Evolutionary conservation across 2,329 filamentous ascomycete species (phyloP).

Genomic region (Neoascochyta sp.): DNA sequence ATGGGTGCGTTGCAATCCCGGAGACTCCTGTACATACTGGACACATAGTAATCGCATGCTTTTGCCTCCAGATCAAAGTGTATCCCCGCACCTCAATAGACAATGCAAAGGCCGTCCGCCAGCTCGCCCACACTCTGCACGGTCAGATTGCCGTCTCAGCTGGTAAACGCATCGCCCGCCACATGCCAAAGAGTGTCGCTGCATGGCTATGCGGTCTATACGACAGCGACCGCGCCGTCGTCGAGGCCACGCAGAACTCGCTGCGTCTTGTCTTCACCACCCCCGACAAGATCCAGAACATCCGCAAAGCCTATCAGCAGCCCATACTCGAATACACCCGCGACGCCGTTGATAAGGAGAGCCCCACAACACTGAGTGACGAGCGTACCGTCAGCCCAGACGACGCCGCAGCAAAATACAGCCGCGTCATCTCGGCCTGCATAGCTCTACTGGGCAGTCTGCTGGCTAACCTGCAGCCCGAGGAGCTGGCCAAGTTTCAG

Average conservation of each 20-base stretch:
- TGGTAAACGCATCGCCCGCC: constrained; percentile 78
- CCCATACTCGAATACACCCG: constrained; percentile 79
- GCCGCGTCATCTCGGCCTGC: constrained; percentile 66
- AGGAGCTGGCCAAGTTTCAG: constrained; percentile 59
- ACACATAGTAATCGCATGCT: constrained; percentile 38
- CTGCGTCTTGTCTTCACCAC: constrained; percentile 72
- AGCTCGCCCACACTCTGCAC: constrained; percentile 76
- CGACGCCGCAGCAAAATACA: constrained; percentile 82
- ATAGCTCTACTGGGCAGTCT: constrained; percentile 55
- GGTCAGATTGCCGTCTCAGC: constrained; percentile 55
- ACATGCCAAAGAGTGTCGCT: constrained; percentile 72
- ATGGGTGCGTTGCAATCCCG: constrained; percentile 61
- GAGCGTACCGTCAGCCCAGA: constrained; percentile 79
- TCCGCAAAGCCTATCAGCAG: constrained; percentile 78
- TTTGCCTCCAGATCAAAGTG: constrained; percentile 66
- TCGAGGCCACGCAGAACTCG: constrained; percentile 73
- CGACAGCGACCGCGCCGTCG: constrained; percentile 75
- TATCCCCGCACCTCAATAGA: constrained; percentile 91
- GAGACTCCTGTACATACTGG: constrained; percentile 28
- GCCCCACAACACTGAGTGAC: constrained; percentile 77
- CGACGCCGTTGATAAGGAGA: constrained; percentile 74
- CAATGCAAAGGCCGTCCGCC: constrained; percentile 79
- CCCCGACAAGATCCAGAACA: constrained; percentile 69
- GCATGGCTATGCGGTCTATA: constrained; percentile 90
- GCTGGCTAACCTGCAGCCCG: constrained; percentile 41